A percentile compares a stretch with the other conserved stretches of the same genome.
phyloP scores from a whole-genome alignment of 805 yeast species.

The Kurtzmaniella fragi region DNA sequence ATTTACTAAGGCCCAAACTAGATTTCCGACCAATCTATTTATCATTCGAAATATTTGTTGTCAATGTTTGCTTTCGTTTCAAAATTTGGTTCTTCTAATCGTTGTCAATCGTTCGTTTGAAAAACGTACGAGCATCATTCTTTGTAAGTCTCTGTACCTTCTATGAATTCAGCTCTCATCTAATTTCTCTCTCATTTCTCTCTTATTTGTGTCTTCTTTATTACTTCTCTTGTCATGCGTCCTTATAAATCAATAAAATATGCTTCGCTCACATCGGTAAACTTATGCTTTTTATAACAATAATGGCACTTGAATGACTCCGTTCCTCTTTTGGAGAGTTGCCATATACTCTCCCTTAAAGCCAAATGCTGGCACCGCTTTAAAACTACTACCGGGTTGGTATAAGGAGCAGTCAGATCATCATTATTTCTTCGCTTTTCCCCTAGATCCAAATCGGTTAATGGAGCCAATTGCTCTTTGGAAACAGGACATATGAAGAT shows the following conservation, averaged over 20 bases:
- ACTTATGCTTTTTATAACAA: constrained; percentile 40
- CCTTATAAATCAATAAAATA: constrained; percentile 38
- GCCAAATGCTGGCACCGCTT: constrained; percentile 39
- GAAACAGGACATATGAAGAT: constrained; percentile 44
- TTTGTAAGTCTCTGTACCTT: too few relatives aligned
- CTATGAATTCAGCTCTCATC: not conserved
- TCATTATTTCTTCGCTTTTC: constrained; percentile 9
- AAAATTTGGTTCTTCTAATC: too few relatives aligned
- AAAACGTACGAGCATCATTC: too few relatives aligned
- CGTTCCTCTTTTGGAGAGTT: constrained; percentile 31
- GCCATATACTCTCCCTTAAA: constrained; percentile 37
- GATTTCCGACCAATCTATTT: too few relatives aligned
- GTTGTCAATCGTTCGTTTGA: too few relatives aligned
- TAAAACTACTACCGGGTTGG: constrained; percentile 38
- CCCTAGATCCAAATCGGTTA: constrained; percentile 13
- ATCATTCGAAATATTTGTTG: too few relatives aligned
- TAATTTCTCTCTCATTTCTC: constrained; percentile 4
- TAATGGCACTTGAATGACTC: constrained; percentile 41
- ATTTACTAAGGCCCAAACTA: too few relatives aligned
- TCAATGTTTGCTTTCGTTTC: too few relatives aligned
- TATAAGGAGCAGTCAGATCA: constrained; percentile 1
- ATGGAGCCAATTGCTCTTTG: constrained; percentile 37
- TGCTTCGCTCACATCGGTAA: constrained; percentile 34
- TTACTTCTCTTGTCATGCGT: too few relatives aligned
- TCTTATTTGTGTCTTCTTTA: too few relatives aligned